These are phyloP conservation scores for Salix exigua DNA, from an alignment of 345 rosid genomes.

Conservation along the genomic window DNA sequence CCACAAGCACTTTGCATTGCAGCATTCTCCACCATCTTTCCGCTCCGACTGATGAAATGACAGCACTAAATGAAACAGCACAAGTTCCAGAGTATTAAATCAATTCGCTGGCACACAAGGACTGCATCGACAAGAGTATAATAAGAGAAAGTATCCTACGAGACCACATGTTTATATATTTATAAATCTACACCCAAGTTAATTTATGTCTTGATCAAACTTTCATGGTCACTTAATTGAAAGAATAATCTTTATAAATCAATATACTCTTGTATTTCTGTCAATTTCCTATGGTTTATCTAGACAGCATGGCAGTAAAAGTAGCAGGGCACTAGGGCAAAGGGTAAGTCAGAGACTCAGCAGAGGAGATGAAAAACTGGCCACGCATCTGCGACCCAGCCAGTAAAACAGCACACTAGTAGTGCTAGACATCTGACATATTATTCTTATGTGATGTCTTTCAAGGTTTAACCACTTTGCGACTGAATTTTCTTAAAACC, in stretches of 20 bases:
- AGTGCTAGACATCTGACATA: slow-evolving; percentile 21
- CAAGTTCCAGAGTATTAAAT: not conserved
- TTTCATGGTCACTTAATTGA: not conserved
- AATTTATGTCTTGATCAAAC: not conserved
- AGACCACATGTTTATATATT: not conserved
- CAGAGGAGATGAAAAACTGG: slow-evolving; percentile 12
- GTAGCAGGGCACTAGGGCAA: slow-evolving; percentile 9
- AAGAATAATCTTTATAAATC: not conserved
- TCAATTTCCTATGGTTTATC: not conserved
- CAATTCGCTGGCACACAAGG: not conserved
- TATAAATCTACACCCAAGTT: not conserved
- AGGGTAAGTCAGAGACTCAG: slow-evolving; percentile 14
- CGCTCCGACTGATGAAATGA: slow-evolving; percentile 15
- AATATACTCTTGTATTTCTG: not conserved
- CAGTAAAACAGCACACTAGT: slow-evolving; percentile 7
- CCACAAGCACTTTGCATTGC: slow-evolving; percentile 3
- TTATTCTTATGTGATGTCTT: slow-evolving; percentile 14
- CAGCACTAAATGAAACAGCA: slow-evolving; percentile 9
- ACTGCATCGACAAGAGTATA: not conserved
- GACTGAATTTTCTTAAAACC: slow-evolving; percentile 4
- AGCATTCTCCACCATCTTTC: slow-evolving; percentile 6
- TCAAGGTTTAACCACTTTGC: slow-evolving; percentile 16
- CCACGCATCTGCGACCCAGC: slow-evolving; percentile 16
- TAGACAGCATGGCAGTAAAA: slow-evolving; percentile 23
- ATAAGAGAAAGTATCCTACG: not conserved